Evolutionary conservation across 768 basidiomycete genomes (phyloP), one percentile per base, ranked within the genome.

Genomic region (Paxillus rubicundulus): DNA sequence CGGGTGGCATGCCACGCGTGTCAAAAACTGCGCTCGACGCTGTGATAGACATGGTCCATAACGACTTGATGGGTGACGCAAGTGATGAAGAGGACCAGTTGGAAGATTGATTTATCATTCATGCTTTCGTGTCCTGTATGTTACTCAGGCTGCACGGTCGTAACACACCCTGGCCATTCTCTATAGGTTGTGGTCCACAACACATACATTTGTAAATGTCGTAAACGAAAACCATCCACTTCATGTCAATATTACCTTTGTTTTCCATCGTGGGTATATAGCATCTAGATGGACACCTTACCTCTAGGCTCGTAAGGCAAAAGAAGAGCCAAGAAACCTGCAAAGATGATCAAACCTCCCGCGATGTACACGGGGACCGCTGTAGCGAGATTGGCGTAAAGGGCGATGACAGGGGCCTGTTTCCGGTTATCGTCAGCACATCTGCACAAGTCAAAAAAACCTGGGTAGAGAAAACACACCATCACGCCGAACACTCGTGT

Each of bases 291-390:
- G 44, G 85, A 84, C 28, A 82, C 83, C 60, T 80, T 85, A n/a
- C 88, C 89, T 59, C 82, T 71, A 0, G 87, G 83, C 65, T 91
- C 87, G 56, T 83, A 89, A 0, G 88, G 89, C 17, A 92, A 68
- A 1, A 86, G 60, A 30, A 89, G 63, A 1, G 85, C 78, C 45
- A 89, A 58, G 8, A 72, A 63, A 2, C 86, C 87, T 6, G 84
- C 79, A 48, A 75, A 70, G 20, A 90, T 72, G 54, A 87, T 75
- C 50, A 91, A 59, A 5, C 76, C 82, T 1, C 84, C 87, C 9
- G 85, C 77, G 39, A 88, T 81, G 62, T 86, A 90, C 27, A 90
- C 85, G 0, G 89, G 89, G 0, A 82, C 82, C 1, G 82, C 75
- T 0, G 85, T 86, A 28, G 71, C 64, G 20, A 89, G 64, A 61